Evolutionary conservation across 768 basidiomycete genomes (phyloP).

Genomic region (Lactarius evosmus): DNA sequence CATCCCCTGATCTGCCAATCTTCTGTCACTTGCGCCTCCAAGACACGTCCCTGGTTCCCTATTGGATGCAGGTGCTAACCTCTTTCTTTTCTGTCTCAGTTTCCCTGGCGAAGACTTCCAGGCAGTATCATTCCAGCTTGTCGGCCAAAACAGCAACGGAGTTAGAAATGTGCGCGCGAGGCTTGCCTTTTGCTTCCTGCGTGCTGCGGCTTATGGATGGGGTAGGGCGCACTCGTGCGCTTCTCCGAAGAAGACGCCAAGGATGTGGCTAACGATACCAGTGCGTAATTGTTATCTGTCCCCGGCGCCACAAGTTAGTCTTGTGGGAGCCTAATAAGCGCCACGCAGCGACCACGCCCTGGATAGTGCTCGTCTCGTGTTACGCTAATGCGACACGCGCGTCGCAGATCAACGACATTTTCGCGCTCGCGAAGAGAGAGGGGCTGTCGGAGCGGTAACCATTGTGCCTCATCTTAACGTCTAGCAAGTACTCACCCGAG

Average conservation of each 20-base stretch:
- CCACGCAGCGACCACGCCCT: conserved; percentile 65
- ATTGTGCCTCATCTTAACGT: not conserved
- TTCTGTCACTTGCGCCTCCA: not conserved
- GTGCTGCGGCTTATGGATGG: not conserved
- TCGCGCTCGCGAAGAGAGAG: conserved; percentile 77
- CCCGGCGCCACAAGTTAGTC: not conserved
- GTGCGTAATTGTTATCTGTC: conserved; percentile 36
- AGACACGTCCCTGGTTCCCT: not conserved
- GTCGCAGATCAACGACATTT: conserved; percentile 64
- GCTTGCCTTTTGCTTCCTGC: not conserved
- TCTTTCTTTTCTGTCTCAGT: conserved; percentile 15
- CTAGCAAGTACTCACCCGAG: not conserved
- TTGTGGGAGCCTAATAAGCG: not conserved
- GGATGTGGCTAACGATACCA: conserved; percentile 44
- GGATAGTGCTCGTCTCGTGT: conserved; percentile 88
- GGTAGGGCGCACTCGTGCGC: conserved; percentile 77
- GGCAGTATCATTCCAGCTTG: conserved; percentile 59
- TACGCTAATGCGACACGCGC: conserved; percentile 70
- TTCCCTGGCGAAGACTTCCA: conserved; percentile 47
- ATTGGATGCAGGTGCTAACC: not conserved
- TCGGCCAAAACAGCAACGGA: conserved; percentile 47
- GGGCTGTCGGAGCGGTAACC: conserved; percentile 75
- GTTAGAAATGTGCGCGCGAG: conserved; percentile 50
- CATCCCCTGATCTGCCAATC: not conserved
- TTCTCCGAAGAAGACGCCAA: conserved; percentile 49